Base-by-base conservation (phyloP, 78 protist species). In the Paratrimastix pyriformis region DNA sequence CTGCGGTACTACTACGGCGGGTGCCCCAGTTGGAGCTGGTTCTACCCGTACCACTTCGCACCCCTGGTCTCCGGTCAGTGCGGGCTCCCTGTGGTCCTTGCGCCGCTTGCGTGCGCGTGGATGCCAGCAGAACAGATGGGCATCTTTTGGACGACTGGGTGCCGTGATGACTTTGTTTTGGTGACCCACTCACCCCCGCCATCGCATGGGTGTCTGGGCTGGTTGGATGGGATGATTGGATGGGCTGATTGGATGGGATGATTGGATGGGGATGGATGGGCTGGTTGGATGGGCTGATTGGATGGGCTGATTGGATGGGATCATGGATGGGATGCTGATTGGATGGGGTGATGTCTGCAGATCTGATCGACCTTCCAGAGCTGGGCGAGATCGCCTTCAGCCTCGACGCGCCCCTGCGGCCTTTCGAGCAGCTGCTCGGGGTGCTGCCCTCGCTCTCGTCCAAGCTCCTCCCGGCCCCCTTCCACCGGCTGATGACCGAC, bases 341-440 rank as follows among this genome's bases (percentile, higher is more conserved):
- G n/a, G n/a, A n/a, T n/a, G n/a, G n/a, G 50, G n/a, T 45, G 50
- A 6, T 9, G n/a, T 11, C 58, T 4, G 15, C 13, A 24, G 37
- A 1, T 0, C 54, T 3, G 37, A 2, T 33, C 7, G 2, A 8
- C 65, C 65, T 6, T 37, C 21, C 3, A 5, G 45, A 44, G 32
- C n/a, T 7, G n/a, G 50, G 50, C 37, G n/a, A 42, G 7, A 37
- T 37, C 39, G 13, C 13, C 4, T 11, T 37, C 38, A 4, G 24
- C n/a, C 13, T 38, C 44, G 58, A 58, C 48, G 44, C 4, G 73
- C 95, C 98, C 2, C 88, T 92, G 78, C 35, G 33, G 13, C 98
- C 98, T n/a, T 78, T 94, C 52, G 77, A 81, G 70, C 99, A 96
- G 89, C 91, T 96, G 42, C 85, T 96, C 93, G 87, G 87, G 37